A percentile compares a stretch with the other conserved stretches of the same genome.
phyloP scores from a whole-genome alignment of 345 rosid species.

The Capsella bursapastoris region DNA sequence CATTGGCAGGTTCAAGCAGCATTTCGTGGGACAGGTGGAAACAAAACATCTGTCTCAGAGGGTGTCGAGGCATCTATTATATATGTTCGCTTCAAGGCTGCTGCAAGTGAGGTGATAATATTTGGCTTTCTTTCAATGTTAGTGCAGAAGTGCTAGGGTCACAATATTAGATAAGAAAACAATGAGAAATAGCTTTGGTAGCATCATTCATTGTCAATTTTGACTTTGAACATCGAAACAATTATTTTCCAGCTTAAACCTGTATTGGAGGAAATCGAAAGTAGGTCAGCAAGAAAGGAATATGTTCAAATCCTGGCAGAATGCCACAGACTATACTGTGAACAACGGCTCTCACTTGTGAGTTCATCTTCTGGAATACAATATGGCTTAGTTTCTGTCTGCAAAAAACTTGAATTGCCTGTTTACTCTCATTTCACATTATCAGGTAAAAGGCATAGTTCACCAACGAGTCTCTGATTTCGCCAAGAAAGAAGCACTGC shows the following conservation, averaged over 20 bases:
- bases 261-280: conserved; percentile 85
- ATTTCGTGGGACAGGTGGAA: conserved; percentile 67
- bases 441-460: conserved; percentile 85
- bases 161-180: conserved; percentile 11
- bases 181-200: conserved; percentile 7
- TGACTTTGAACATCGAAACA: not conserved
- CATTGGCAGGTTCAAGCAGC: conserved; percentile 81
- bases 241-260: conserved; percentile 78
- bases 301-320: conserved; percentile 81
- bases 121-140: conserved; percentile 20
- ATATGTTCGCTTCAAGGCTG: conserved; percentile 96
- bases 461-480: conserved; percentile 87
- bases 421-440: conserved; percentile 26
- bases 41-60: conserved; percentile 77
- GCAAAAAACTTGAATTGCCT: conserved; percentile 20
- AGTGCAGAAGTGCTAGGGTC: conserved; percentile 8
- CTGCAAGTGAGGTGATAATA: conserved; percentile 80
- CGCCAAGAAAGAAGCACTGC: conserved; percentile 88
- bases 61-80: conserved; percentile 96
- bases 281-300: conserved; percentile 91
- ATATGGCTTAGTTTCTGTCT: conserved; percentile 23
- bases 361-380: conserved; percentile 41
- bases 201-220: not conserved
- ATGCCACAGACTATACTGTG: conserved; percentile 95
- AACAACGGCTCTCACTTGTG: conserved; percentile 89